Conservation (phyloP, 306 rosid genomes). For the Glycine tomentella region DNA sequence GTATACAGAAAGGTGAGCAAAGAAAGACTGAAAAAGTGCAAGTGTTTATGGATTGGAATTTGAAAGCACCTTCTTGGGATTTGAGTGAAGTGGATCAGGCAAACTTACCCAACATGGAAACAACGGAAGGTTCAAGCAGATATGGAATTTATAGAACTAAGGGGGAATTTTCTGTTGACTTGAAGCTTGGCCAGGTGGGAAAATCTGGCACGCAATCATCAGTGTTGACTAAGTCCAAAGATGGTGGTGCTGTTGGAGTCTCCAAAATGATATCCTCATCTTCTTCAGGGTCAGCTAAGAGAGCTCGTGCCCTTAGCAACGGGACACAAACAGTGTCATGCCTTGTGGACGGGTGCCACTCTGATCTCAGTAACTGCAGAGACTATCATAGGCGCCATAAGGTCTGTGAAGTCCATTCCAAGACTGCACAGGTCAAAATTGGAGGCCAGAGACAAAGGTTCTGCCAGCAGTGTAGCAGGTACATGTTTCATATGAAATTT, state of each 20-base stretch:
- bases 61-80: slow-evolving; percentile 83
- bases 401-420: slow-evolving; percentile 95
- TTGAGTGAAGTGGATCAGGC: slow-evolving; percentile 70
- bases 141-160: slow-evolving; percentile 57
- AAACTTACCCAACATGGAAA: slow-evolving; percentile 61
- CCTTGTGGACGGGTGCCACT: slow-evolving; percentile 87
- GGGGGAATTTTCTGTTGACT: slow-evolving; percentile 84
- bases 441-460: slow-evolving; percentile 87
- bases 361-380: slow-evolving; percentile 83
- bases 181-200: slow-evolving; percentile 88
- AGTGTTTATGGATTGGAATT: slow-evolving; percentile 87
- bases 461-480: slow-evolving; percentile 99
- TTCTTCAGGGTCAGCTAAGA: slow-evolving; percentile 81
- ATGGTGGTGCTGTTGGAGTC: slow-evolving; percentile 45
- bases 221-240: slow-evolving; percentile 54
- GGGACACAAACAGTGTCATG: slow-evolving; percentile 74
- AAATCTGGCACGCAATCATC: slow-evolving; percentile 54
- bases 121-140: slow-evolving; percentile 63
- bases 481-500: slow-evolving; percentile 33
- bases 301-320: slow-evolving; percentile 70
- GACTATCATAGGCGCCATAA: slow-evolving; percentile 97
- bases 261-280: slow-evolving; percentile 59
- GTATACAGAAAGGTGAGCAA: slow-evolving; percentile 40
- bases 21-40: slow-evolving; percentile 47
- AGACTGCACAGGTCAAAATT: slow-evolving; percentile 85